Base-by-base conservation (phyloP, 2,329 filamentous ascomycete genomes). In the Juglanconis oblonga region DNA sequence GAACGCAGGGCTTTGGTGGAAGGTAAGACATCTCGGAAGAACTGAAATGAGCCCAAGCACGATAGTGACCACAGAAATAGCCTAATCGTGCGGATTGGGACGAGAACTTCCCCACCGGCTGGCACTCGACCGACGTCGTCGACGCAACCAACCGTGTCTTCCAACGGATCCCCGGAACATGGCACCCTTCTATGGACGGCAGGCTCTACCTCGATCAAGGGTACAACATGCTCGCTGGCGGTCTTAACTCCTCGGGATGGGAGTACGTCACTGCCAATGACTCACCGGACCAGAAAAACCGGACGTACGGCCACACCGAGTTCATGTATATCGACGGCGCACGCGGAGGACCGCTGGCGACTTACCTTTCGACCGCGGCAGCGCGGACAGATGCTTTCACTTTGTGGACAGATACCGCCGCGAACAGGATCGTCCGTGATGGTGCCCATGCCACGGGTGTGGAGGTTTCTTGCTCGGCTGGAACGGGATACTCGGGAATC, bases 321-420 rank as follows among this genome's bases (percentile, higher is more conserved):
- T 90, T 85, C 76, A 89, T 90, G 85, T 89, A 86, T 69, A 76
- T 77, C 5, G 75, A 86, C 50, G 87, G 87, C 55, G 85, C 89
- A 71, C 79, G 89, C 62, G 85, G 85, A 49, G 89, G 89, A 1
- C 88, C 89, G 11, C 77, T 91, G 70, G 85, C 85, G 8, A 90
- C 89, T 0, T 92, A 92, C 68, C 82, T 92, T 1, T 84, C 87
- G 4, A 78, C 80, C 17, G 87, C 87, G 1, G 77, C 79, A 52
- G 75, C 76, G 47, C 79, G 85, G 61, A 73, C 76, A 44, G 89
- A 91, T 74, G 7, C 13, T 32, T 91, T 92, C 74, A 79, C 83
- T 56, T 76, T 92, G 52, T 85, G 84, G 78, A 82, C 82, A 24
- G 85, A 87, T 69, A 89, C 87, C 3, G 80, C 83, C 49, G 87